Evolutionary conservation across 305 asterid genomes (phyloP), one percentile per base, ranked within the genome.

Genomic region (Lippia alba): DNA sequence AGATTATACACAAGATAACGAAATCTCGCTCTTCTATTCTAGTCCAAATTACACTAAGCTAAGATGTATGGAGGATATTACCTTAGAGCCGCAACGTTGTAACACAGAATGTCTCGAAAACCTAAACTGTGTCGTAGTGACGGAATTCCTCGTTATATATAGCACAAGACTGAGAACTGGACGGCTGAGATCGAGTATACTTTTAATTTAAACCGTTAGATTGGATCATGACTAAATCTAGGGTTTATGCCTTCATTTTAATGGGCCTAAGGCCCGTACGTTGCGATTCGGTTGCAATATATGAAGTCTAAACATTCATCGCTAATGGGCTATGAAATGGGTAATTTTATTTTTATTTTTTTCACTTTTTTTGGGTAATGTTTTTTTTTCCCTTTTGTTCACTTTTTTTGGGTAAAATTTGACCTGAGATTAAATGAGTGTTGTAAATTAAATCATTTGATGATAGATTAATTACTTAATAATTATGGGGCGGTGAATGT

Each of bases 1-100:
- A 2, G n/a, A 41, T 24, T 17, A 48, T 14, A 20, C 17, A 44
- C 40, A 56, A 9, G 51, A 39, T 24, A 17, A 3, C n/a, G 2
- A 12, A 9, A 56, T 59, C 40, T 3, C 3, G 3, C 20, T 0
- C 6, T 6, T 11, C 12, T 4, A 24, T 0, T 9, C 10, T 5
- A 11, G 15, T 6, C 20, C 3, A 32, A n/a, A 50, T 1, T 10
- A 55, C 7, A 55, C 1, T 6, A 5, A 58, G 12, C 6, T 3
- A 49, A n/a, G 30, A 58, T 65, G 60, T 30, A 18, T 10, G 69
- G 50, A 36, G 39, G 71, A 74, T 75, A 51, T 19, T 79, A 80
- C 84, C 81, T 80, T n/a, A 68, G 69, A 34, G 74, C 71, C 64
- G 79, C 79, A 12, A 59, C 46, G 50, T 0, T 8, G 15, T 33